Evolutionary conservation across 352 stramenopile genomes (phyloP), one percentile per base, ranked within the genome.

Genomic region (Phytophthora sansomeana): DNA sequence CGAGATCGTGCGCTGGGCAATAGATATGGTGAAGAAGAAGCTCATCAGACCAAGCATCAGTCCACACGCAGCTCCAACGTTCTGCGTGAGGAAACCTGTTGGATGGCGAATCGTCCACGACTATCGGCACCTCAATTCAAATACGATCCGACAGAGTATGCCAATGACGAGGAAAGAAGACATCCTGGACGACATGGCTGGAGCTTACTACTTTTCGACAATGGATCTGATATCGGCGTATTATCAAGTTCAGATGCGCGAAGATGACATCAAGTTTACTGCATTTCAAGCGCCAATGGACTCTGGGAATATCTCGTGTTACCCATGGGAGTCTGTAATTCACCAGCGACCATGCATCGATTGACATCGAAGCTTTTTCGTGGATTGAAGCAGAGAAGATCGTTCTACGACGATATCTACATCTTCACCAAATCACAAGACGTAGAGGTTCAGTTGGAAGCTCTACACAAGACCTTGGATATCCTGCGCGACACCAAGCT

Each of bases 91-190:
- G 17, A 73, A 73, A 30, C 26, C 58, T 17, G 46, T 59, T 17
- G 49, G 62, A 5, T 70, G 63, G 63, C 9, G 63, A 11, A 74
- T 77, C 33, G 41, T 74, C 24, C 68, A 77, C 24, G 68, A 61
- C n/a, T 73, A 47, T 19, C 51, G 60, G 7, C 47, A 44, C 24
- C 35, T 69, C 16, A 38, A 41, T 35, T 35, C 19, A 10, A 56
- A 56, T 32, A 57, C 39, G 6, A 33, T 66, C 2, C 33, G 38
- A 5, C 32, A 56, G 13, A 43, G 48, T 43, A 62, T 62, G 17
- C 44, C 63, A 35, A 69, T 69, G 16, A 58, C 39, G 7, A 19
- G 68, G 14, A 72, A 73, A 33, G 48, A 73, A 52, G 49, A 62
- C 30, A 60, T 69, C 30, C 28, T 47, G 30, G 30, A 73, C 58